Evolutionary conservation across 805 yeast species (phyloP).

Genomic region (Zygosaccharomyces pseudorouxii): DNA sequence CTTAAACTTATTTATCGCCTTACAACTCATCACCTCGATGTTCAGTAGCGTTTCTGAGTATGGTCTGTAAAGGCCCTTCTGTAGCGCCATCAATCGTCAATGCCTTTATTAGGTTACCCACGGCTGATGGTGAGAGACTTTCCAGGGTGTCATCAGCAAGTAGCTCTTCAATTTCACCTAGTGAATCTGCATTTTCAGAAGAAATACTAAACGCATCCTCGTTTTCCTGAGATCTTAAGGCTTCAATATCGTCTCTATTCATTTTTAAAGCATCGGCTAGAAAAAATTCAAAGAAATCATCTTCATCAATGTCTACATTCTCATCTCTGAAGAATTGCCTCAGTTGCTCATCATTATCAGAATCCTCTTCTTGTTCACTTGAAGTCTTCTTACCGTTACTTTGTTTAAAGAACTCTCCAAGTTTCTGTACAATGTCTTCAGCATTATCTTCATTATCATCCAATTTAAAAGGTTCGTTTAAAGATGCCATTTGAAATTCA

Average conservation of each 20-base stretch:
- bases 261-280: slow-evolving; percentile 50
- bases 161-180: slow-evolving; percentile 9
- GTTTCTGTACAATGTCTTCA: slow-evolving; percentile 12
- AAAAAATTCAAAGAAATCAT: slow-evolving; percentile 65
- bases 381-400: slow-evolving; percentile 2
- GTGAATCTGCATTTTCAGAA: not conserved
- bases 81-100: slow-evolving; percentile 12
- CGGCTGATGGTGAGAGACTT: slow-evolving; percentile 3
- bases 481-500: not conserved
- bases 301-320: slow-evolving; percentile 51
- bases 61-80: slow-evolving; percentile 15
- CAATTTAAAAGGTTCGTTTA: not conserved
- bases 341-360: slow-evolving; percentile 27
- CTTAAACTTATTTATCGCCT: not conserved
- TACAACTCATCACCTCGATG: not conserved
- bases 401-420: slow-evolving; percentile 9
- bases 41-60: slow-evolving; percentile 11
- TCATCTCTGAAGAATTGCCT: slow-evolving; percentile 32
- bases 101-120: slow-evolving; percentile 14
- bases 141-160: not conserved
- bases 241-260: slow-evolving; percentile 42
- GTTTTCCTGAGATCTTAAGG: slow-evolving; percentile 24
- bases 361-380: slow-evolving; percentile 10
- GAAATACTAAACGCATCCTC: not conserved
- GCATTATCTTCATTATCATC: slow-evolving; percentile 7